Base-by-base conservation (phyloP, 2,329 filamentous ascomycete species). In the Apiospora arundinis region DNA sequence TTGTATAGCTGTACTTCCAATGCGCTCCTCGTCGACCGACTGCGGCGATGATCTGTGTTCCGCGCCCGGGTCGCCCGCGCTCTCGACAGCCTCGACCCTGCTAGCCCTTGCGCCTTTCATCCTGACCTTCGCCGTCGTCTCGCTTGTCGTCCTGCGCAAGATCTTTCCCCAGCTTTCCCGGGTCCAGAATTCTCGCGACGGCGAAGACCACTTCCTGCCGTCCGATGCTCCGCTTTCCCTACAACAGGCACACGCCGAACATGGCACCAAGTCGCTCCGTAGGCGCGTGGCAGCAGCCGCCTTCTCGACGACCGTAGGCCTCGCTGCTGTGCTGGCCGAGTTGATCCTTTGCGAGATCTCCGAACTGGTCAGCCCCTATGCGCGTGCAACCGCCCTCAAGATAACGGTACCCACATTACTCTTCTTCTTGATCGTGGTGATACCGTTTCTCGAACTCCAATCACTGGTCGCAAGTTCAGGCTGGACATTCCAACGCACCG, bases 301-400 rank as follows among this genome's bases (percentile, higher is more conserved):
- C 1, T 97, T 97, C 80, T 91, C 93, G 8, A 88, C 90, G 0
- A 97, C 93, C 12, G 89, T 96, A 46, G 93, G 90, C 0, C 86
- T 97, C 11, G 92, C 94, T 7, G 88, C 92, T 48, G 93, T 95
- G 1, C 85, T 97, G 65, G 93, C 91, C 2, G 92, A 95, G 81
- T 83, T 97, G 75, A 93, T 97, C 65, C 87, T 97, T 11, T 94
- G 93, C 76, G 94, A 97, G 81, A 93, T 97, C 60, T 91, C 93
- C 37, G 93, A 94, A 77, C 86, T 92, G 6, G 87, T 94, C n/a
- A 88, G 92, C 74, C 87, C 90, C 8, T 84, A 85, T 44, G 93
- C 93, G 16, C 87, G 94, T 72, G 88, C 88, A 28, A 79, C 92
- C 40, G 93, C 92, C 28, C 85, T 97, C 75, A 87, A 89, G 71